These are phyloP conservation scores for Cornus controversa DNA, from an alignment of 148 eudicot genomes.

Conservation along the genomic window DNA sequence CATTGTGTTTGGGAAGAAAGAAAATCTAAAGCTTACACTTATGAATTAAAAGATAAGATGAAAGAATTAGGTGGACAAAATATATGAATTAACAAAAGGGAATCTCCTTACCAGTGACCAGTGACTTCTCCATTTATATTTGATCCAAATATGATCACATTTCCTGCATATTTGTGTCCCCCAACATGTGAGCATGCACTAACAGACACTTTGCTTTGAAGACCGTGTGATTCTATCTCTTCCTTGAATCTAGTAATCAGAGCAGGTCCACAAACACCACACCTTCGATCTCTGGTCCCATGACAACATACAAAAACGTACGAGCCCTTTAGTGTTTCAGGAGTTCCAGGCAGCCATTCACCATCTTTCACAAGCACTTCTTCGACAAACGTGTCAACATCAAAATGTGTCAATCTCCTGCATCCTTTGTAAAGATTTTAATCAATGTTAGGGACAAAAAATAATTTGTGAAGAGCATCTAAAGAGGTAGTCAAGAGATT, in stretches of 20 bases:
- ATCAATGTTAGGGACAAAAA: slow-evolving; percentile 3
- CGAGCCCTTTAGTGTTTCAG: slow-evolving; percentile 74
- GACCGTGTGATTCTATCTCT: slow-evolving; percentile 69
- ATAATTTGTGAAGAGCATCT: neutral
- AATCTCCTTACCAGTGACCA: slow-evolving; percentile 77
- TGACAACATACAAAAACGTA: slow-evolving; percentile 91
- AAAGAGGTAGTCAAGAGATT: neutral
- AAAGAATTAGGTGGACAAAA: slow-evolving; percentile 4
- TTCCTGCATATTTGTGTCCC: slow-evolving; percentile 96
- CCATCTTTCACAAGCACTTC: slow-evolving; percentile 93
- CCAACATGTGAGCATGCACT: slow-evolving; percentile 98
- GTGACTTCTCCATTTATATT: slow-evolving; percentile 49
- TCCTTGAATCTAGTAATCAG: slow-evolving; percentile 72
- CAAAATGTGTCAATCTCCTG: slow-evolving; percentile 99
- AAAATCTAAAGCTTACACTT: neutral
- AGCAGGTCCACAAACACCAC: slow-evolving; percentile 98
- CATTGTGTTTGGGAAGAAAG: neutral
- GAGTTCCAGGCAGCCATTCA: slow-evolving; percentile 93
- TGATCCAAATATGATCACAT: slow-evolving; percentile 87
- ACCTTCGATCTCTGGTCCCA: slow-evolving; percentile 88
- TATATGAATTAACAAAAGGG: slow-evolving; percentile 1
- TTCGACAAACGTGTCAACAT: slow-evolving; percentile 94
- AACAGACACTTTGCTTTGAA: slow-evolving; percentile 76
- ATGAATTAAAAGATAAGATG: neutral
- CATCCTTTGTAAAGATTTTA: slow-evolving; percentile 15